phyloP scores from a whole-genome alignment of 805 yeast genomes.

The Metschnikowia lochheadii region DNA sequence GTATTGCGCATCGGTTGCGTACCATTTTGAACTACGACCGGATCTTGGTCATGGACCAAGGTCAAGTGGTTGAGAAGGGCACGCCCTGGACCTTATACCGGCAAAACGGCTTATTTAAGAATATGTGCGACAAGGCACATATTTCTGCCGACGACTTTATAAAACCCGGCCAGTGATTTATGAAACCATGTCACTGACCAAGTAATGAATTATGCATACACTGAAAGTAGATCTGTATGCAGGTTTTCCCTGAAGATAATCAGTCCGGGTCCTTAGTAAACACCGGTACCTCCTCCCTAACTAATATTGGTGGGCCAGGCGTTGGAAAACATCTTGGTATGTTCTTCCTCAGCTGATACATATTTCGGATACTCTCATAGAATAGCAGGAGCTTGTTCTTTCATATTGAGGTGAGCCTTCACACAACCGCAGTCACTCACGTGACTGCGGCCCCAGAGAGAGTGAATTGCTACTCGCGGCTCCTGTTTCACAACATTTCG shows the following conservation, averaged over 20 bases:
- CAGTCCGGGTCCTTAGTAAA: too few species aligned
- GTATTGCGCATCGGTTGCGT: slow-evolving; percentile 38
- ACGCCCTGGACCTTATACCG: slow-evolving; percentile 29
- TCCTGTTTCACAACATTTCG: not conserved
- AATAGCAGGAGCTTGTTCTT: too few species aligned
- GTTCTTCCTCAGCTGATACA: too few species aligned
- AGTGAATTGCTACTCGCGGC: too few species aligned
- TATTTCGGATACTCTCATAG: too few species aligned
- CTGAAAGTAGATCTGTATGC: not conserved
- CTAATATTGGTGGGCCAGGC: too few species aligned
- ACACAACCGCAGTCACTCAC: too few species aligned
- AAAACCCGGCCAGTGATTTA: slow-evolving; percentile 2
- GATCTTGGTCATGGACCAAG: slow-evolving; percentile 33
- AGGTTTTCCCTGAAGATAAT: not conserved
- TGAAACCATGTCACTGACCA: not conserved
- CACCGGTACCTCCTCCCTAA: too few species aligned
- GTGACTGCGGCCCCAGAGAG: too few species aligned
- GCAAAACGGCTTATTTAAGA: slow-evolving; percentile 26
- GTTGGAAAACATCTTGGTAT: too few species aligned
- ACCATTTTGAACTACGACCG: slow-evolving; percentile 35
- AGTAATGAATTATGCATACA: not conserved
- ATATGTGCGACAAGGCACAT: slow-evolving; percentile 37
- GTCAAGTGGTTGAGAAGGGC: slow-evolving; percentile 32
- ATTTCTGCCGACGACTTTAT: slow-evolving; percentile 28
- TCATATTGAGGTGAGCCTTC: too few species aligned